Evolutionary conservation across 768 basidiomycete species (phyloP).

Genomic region (Amanita molliuscula): DNA sequence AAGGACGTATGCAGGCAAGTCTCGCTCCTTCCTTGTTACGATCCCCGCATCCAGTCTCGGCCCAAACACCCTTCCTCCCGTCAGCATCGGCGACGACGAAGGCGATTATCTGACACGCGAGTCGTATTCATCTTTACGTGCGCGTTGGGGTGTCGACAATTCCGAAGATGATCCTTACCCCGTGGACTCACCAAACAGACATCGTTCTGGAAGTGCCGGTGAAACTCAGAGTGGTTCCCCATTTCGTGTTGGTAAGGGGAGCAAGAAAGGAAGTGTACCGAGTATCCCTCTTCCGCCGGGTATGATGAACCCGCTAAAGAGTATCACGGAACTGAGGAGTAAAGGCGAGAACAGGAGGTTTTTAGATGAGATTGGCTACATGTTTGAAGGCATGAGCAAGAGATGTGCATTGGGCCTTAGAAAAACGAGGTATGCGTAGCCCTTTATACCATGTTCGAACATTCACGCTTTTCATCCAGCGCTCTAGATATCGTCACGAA

Average conservation of each 20-base stretch:
- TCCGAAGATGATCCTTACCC: slow-evolving; percentile 62
- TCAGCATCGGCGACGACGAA: slow-evolving; percentile 20
- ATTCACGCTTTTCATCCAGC: slow-evolving; percentile 23
- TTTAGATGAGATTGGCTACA: slow-evolving; percentile 75
- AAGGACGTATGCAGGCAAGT: slow-evolving; percentile 65
- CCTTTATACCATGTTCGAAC: not conserved
- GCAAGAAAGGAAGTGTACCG: slow-evolving; percentile 25
- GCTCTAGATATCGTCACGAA: slow-evolving; percentile 71
- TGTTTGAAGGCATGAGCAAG: slow-evolving; percentile 68
- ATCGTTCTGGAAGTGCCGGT: slow-evolving; percentile 15
- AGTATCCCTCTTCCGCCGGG: slow-evolving; percentile 31
- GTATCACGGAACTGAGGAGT: slow-evolving; percentile 70
- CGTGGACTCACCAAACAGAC: slow-evolving; percentile 13
- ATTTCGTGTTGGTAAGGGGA: slow-evolving; percentile 17
- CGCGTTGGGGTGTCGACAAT: slow-evolving; percentile 74
- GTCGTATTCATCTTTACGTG: slow-evolving; percentile 64
- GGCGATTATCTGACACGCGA: slow-evolving; percentile 53
- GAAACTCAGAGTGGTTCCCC: slow-evolving; percentile 24
- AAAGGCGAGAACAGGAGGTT: slow-evolving; percentile 77
- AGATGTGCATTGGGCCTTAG: slow-evolving; percentile 43
- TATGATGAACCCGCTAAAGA: slow-evolving; percentile 68
- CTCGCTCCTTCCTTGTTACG: slow-evolving; percentile 71
- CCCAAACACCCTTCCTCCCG: slow-evolving; percentile 9
- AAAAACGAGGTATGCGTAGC: slow-evolving; percentile 48
- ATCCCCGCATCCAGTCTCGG: slow-evolving; percentile 30